Evolutionary conservation across 352 stramenopile species (phyloP), one percentile per base, ranked within the genome.

Genomic region (Pythium phragmitis): DNA sequence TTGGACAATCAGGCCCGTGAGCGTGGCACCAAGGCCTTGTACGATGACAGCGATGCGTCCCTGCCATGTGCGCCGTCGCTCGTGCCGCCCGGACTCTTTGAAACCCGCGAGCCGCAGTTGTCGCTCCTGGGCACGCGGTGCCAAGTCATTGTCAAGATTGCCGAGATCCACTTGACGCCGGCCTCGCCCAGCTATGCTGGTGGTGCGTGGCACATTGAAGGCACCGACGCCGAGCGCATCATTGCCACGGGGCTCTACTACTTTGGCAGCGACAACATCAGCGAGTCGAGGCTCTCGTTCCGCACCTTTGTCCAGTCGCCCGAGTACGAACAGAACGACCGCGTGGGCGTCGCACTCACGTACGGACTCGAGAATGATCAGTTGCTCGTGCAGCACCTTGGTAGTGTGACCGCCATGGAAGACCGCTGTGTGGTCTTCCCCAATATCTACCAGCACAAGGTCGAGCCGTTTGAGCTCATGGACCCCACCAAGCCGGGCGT

Each of bases 61-160:
- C 51, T 60, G 1, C 37, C 39, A 2, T 39, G 26, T 30, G 36
- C n/a, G 12, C 60, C 39, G 6, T 21, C 2, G 2, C 45, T 63
- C 42, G 52, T 68, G 23, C 61, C 61, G 2, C 52, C 36, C 3
- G 52, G 52, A 42, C 36, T 68, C 3, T 53, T 63, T 9, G 74
- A 28, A 53, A 68, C 41, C 50, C 7, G 0, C 52, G 56, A n/a
- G 2, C 67, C 11, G 13, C 28, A 39, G 0, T 43, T 70, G 21
- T 55, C 67, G 19, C 34, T 70, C 9, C 55, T 56, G 4, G 61
- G 62, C 7, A 21, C 21, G 12, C 59, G 21, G 3, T 53, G 68
- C 42, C 72, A 77, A 39, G 69, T 79, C 7, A 68, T 79, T 13
- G 70, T 77, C 57, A 72, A 73, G 63, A 51, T 77, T 23, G 50